Base-by-base conservation (phyloP, 352 stramenopile species). In the Pythium coloratum region DNA sequence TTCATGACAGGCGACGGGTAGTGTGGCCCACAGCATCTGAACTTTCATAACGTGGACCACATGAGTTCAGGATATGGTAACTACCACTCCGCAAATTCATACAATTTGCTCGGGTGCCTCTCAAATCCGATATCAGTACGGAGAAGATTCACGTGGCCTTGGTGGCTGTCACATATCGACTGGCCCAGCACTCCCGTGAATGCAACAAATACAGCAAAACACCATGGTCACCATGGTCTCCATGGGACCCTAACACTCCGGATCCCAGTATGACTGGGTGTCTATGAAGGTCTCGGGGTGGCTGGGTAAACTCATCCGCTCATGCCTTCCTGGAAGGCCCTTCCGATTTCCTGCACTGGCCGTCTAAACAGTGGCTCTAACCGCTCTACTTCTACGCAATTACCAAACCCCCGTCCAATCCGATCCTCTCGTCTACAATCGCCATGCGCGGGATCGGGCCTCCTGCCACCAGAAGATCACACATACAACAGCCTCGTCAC, bases 341-440 rank as follows among this genome's bases (percentile, higher is more conserved):
- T 30, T 30, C 28, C 28, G 28, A 5, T 4, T 2, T 30, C 28
- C 28, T 30, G 36, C 1, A 44, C 14, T 44, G 36, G 36, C 36
- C 36, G 36, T 47, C 40, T 14, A 47, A 47, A 47, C 9, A 47
- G 40, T 47, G 40, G 40, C 12, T 20, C 40, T 47, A 47, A 55
- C 47, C 60, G 26, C 38, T 44, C 54, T 66, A 68, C 66, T 72
- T 72, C 36, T 49, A 51, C 65, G 64, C 58, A 62, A 65, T 62
- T 54, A 49, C 34, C 13, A 16, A 14, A 30, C 20, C 55, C 55
- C 44, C 51, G 18, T 54, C n/a, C 3, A 62, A 72, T 16, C 16
- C 49, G 59, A 44, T 72, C 14, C 24, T 3, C 51, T 64, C 66
- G 66, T 72, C 66, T 72, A 72, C 66, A 72, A 67, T 66, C 65